A percentile compares a stretch with the other conserved stretches of the same genome.
These are phyloP conservation scores for Corynascus novoguineensis DNA, from an alignment of 495 filamentous ascomycete genomes.

Conservation along the genomic window DNA sequence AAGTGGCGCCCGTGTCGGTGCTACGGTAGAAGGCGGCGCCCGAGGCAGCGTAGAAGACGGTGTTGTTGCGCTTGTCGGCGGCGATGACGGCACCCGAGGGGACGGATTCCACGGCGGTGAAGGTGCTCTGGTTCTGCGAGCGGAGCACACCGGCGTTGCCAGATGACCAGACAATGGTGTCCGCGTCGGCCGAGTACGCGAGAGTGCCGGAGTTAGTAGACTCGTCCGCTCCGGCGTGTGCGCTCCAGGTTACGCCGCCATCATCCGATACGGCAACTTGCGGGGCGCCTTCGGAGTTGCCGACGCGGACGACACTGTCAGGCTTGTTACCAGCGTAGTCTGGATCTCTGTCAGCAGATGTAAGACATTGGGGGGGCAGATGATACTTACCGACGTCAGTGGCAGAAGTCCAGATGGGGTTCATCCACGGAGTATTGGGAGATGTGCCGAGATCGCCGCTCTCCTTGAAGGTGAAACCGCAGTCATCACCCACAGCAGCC, in stretches of 20 bases:
- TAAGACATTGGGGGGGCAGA: not conserved
- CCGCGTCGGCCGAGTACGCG: slow-evolving; percentile 49
- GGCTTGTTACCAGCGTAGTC: slow-evolving; percentile 55
- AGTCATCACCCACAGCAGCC: slow-evolving; percentile 54
- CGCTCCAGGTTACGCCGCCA: slow-evolving; percentile 43
- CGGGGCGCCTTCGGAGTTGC: slow-evolving; percentile 39
- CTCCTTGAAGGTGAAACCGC: slow-evolving; percentile 46
- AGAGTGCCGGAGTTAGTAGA: slow-evolving; percentile 42
- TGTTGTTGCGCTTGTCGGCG: slow-evolving; percentile 48
- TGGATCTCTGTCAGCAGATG: not conserved
- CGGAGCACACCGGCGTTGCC: slow-evolving; percentile 36
- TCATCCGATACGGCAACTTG: slow-evolving; percentile 41
- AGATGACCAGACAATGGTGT: slow-evolving; percentile 48
- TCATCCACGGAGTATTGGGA: slow-evolving; percentile 46
- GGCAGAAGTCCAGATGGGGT: slow-evolving; percentile 45
- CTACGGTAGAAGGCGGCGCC: slow-evolving; percentile 44
- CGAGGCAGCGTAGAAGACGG: slow-evolving; percentile 49
- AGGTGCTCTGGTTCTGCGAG: slow-evolving; percentile 38
- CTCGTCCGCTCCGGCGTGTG: slow-evolving; percentile 42
- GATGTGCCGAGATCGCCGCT: slow-evolving; percentile 42
- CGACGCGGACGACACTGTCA: slow-evolving; percentile 50
- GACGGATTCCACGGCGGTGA: slow-evolving; percentile 41
- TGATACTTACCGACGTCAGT: slow-evolving; percentile 37
- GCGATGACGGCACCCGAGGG: slow-evolving; percentile 45
- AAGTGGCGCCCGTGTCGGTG: slow-evolving; percentile 40